Evolutionary conservation across 2,329 filamentous ascomycete genomes (phyloP), one percentile per base, ranked within the genome.

Genomic region (Helotiales sp.): DNA sequence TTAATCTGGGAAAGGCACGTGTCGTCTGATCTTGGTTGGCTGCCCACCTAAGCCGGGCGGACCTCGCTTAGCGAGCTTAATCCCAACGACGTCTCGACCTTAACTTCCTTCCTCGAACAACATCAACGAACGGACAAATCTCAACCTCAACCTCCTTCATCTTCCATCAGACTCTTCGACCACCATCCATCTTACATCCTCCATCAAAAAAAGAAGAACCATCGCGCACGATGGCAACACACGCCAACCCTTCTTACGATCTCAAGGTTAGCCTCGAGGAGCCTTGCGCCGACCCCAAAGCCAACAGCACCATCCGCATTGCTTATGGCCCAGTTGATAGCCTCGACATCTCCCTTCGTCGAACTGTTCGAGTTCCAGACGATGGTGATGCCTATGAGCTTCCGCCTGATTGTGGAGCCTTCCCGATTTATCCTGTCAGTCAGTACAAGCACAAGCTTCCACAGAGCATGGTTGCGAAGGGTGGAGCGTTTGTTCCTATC

Each of bases 401-500:
- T 1, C 75, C 77, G 0, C 73, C 74, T 1, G 58, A 59, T 25
- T 63, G 75, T 15, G 76, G 74, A 0, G 9, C 19, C 0, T 79
- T 78, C 62, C 74, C 73, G 1, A 65, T 80, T 3, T 76, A 71
- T 60, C 67, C 69, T 33, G 67, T 75, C 15, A 57, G 60, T 3
- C 57, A 73, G 5, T 74, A 74, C 53, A 59, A 66, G 6, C 49
- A 61, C 1, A 67, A 63, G 0, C 63, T 81, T 17, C 73, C 73
- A 0, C 10, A 58, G 0, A 52, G 66, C 4, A 73, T 80, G 64
- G 64, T 59, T 0, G 62, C 58, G 1, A 78, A 78, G 58, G 75
- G 75, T 2, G 78, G 79, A 1, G 48, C 78, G 0, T 77, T 81
- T 61, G 67, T 81, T 5, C 74, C 77, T 0, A 80, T 81, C 71